Evolutionary conservation across 768 basidiomycete genomes (phyloP).

Genomic region (Panus rudis): DNA sequence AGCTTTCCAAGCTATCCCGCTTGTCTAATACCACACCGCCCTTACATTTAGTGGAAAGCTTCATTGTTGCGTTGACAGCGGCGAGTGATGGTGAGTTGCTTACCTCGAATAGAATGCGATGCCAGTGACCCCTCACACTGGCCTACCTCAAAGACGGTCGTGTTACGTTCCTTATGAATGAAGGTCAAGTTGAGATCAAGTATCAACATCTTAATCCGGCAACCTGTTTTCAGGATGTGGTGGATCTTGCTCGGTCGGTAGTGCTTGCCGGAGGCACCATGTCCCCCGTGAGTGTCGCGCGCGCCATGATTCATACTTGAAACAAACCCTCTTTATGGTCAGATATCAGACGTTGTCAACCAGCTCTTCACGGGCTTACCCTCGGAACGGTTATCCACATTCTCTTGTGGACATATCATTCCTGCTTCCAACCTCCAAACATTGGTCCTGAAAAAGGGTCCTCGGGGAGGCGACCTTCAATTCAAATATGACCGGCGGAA

Average conservation of each 20-base stretch:
- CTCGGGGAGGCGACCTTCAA: slow-evolving; percentile 63
- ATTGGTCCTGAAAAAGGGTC: slow-evolving; percentile 67
- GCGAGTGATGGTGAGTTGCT: slow-evolving; percentile 55
- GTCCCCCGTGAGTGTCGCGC: slow-evolving; percentile 67
- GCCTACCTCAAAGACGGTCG: slow-evolving; percentile 55
- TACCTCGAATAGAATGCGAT: neutral
- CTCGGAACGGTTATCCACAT: slow-evolving; percentile 56
- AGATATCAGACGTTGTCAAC: slow-evolving; percentile 83
- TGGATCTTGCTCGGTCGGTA: slow-evolving; percentile 75
- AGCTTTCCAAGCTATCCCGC: slow-evolving; percentile 19
- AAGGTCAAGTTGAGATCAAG: slow-evolving; percentile 58
- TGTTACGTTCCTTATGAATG: slow-evolving; percentile 40
- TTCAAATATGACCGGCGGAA: slow-evolving; percentile 77
- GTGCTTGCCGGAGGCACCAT: slow-evolving; percentile 95
- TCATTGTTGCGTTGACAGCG: slow-evolving; percentile 71
- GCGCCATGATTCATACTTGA: neutral
- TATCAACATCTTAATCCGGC: slow-evolving; percentile 93
- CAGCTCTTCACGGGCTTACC: slow-evolving; percentile 74
- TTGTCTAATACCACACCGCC: slow-evolving; percentile 52
- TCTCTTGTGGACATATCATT: slow-evolving; percentile 92
- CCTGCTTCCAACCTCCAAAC: slow-evolving; percentile 73
- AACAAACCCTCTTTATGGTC: slow-evolving; percentile 4
- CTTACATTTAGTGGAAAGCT: slow-evolving; percentile 72
- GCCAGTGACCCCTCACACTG: neutral
- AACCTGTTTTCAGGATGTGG: slow-evolving; percentile 77